Evolutionary conservation across 805 yeast genomes (phyloP).

Genomic region (Cyberlindnera suaveolens): DNA sequence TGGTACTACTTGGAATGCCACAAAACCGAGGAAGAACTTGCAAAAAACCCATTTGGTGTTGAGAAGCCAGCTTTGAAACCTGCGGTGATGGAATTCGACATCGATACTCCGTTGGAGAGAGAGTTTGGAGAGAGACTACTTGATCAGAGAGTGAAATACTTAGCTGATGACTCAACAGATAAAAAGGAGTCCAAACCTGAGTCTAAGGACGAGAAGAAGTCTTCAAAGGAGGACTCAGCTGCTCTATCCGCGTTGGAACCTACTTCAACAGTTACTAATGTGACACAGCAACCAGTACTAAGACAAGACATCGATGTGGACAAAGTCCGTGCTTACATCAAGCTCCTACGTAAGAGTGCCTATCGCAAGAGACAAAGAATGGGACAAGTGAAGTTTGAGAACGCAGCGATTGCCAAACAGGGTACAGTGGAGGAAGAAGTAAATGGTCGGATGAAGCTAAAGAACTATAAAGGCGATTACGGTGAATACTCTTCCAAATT

Average conservation of each 20-base stretch:
- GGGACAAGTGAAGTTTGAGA: slow-evolving; percentile 17
- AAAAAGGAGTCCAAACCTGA: background rate
- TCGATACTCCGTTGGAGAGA: slow-evolving; percentile 38
- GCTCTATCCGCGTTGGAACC: background rate
- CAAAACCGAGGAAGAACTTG: slow-evolving; percentile 44
- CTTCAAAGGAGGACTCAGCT: background rate
- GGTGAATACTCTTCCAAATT: slow-evolving; percentile 19
- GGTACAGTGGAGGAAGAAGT: slow-evolving; percentile 12
- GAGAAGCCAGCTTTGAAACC: slow-evolving; percentile 27
- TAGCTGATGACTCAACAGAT: slow-evolving; percentile 21
- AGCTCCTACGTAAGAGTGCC: slow-evolving; percentile 6
- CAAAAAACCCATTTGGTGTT: slow-evolving; percentile 53
- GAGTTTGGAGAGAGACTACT: slow-evolving; percentile 37
- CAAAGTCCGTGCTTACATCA: slow-evolving; percentile 13
- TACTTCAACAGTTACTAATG: background rate
- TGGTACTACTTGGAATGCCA: slow-evolving; percentile 77
- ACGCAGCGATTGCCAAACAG: slow-evolving; percentile 11
- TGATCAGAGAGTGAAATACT: slow-evolving; percentile 29
- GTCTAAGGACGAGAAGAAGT: slow-evolving; percentile 1
- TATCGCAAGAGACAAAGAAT: slow-evolving; percentile 9
- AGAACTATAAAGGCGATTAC: slow-evolving; percentile 24
- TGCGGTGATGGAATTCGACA: slow-evolving; percentile 27
- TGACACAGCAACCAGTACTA: slow-evolving; percentile 8
- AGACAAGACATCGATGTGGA: slow-evolving; percentile 23
- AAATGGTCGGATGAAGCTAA: slow-evolving; percentile 16